Conservation (phyloP, 2,329 filamentous ascomycete genomes). For the Chrysoporthe austroafricana region DNA sequence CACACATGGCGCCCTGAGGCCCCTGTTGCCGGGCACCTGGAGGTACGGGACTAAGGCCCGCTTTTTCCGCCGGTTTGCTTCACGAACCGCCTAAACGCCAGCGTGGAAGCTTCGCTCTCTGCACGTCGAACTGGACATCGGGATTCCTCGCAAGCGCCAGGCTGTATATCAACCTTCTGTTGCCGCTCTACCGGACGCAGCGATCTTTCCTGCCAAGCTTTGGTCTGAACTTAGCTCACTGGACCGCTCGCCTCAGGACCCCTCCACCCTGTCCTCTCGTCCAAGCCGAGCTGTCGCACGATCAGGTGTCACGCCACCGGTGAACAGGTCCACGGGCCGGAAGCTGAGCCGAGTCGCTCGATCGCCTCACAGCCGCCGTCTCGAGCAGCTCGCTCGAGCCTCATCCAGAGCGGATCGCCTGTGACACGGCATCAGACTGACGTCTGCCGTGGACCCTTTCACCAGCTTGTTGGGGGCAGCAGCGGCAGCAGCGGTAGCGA, state of each 20-base stretch:
- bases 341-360: constrained; percentile 22
- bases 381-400: constrained; percentile 17
- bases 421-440: constrained; percentile 29
- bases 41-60: constrained; percentile 24
- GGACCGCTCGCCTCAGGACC: too few species aligned
- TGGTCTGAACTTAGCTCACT: constrained; percentile 2
- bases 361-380: constrained; percentile 18
- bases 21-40: constrained; percentile 15
- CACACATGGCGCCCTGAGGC: constrained; percentile 1
- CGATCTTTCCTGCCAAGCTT: constrained; percentile 3
- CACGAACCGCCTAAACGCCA: constrained; percentile 15
- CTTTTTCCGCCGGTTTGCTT: constrained; percentile 20
- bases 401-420: constrained; percentile 15
- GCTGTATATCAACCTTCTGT: neutral
- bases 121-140: neutral
- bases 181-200: neutral
- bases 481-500: constrained; percentile 9
- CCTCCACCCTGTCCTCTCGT: neutral
- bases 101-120: constrained; percentile 9
- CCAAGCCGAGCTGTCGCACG: constrained; percentile 13
- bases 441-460: constrained; percentile 28
- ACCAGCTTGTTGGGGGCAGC: constrained; percentile 16
- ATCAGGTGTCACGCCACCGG: constrained; percentile 15
- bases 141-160: neutral
- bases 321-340: constrained; percentile 14